These are phyloP conservation scores for Phaeosphaeria sp. DNA, from an alignment of 2,329 filamentous ascomycete species.

Conservation along the genomic window DNA sequence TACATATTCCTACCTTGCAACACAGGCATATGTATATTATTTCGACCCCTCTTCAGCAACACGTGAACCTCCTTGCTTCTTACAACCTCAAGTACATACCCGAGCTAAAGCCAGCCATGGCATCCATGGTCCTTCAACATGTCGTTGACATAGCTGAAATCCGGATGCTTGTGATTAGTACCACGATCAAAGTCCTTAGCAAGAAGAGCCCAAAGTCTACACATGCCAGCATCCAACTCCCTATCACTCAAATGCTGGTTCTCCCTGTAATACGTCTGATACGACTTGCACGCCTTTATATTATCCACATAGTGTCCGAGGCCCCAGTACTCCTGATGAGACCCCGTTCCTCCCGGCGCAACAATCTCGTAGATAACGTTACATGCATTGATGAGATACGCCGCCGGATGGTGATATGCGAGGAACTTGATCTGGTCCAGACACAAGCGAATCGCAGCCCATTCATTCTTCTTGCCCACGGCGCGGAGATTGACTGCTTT, in stretches of 20 bases:
- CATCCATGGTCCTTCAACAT: background rate
- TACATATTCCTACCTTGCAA: conserved; percentile 54
- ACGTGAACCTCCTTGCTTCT: too few species aligned
- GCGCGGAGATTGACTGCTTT: background rate
- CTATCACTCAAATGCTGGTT: background rate
- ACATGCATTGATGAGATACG: background rate
- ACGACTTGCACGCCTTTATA: background rate
- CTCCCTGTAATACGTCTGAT: background rate
- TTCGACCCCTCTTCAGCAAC: too few species aligned
- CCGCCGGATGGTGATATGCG: background rate
- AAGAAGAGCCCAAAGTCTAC: background rate
- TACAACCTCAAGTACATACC: too few species aligned
- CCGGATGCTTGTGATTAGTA: background rate
- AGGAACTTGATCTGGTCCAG: background rate
- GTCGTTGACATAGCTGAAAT: background rate
- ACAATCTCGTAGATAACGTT: background rate
- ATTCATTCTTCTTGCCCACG: background rate
- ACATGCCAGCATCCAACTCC: background rate
- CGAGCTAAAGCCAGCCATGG: background rate
- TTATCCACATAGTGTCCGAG: background rate
- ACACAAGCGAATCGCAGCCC: background rate
- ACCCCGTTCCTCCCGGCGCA: background rate
- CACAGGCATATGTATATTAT: too few species aligned
- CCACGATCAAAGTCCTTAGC: background rate
- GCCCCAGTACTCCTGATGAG: background rate